Conservation (phyloP, 2,329 filamentous ascomycete species). For the Penicillium sp. region DNA sequence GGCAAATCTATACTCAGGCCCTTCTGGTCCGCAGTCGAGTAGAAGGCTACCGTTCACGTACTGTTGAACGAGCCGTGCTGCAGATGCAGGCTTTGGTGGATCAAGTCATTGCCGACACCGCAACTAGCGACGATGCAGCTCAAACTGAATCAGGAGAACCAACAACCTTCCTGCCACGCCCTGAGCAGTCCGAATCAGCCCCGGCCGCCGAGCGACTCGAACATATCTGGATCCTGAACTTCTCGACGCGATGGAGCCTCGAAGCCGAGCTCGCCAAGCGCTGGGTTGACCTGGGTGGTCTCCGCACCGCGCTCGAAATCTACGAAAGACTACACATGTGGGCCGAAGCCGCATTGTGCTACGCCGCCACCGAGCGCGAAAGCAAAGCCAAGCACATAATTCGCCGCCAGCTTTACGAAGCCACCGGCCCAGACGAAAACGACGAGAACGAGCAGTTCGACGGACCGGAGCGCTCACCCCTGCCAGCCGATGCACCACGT, state of each 20-base stretch:
- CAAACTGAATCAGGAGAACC: slow-evolving; percentile 47
- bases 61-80: slow-evolving; percentile 80
- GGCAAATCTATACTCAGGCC: slow-evolving; percentile 96
- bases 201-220: slow-evolving; percentile 66
- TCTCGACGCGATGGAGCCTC: slow-evolving; percentile 87
- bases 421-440: slow-evolving; percentile 48
- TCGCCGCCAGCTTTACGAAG: slow-evolving; percentile 72
- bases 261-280: slow-evolving; percentile 87
- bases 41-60: slow-evolving; percentile 80
- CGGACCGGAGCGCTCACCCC: slow-evolving; percentile 65
- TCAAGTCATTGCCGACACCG: slow-evolving; percentile 85
- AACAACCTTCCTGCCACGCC: slow-evolving; percentile 75
- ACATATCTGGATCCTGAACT: slow-evolving; percentile 78
- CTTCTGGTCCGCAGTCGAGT: slow-evolving; percentile 84
- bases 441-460: slow-evolving; percentile 56
- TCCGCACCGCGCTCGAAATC: slow-evolving; percentile 88
- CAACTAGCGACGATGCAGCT: slow-evolving; percentile 40
- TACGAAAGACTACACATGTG: slow-evolving; percentile 91
- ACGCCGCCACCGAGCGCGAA: slow-evolving; percentile 73
- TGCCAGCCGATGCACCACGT: slow-evolving; percentile 77
- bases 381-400: slow-evolving; percentile 76
- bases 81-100: slow-evolving; percentile 95
- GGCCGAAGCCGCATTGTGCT: slow-evolving; percentile 90
- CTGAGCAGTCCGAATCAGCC: slow-evolving; percentile 73
- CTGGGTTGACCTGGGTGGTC: slow-evolving; percentile 85